Evolutionary conservation across 495 filamentous ascomycete species (phyloP).

Genomic region (Lentithecium fluviatile): DNA sequence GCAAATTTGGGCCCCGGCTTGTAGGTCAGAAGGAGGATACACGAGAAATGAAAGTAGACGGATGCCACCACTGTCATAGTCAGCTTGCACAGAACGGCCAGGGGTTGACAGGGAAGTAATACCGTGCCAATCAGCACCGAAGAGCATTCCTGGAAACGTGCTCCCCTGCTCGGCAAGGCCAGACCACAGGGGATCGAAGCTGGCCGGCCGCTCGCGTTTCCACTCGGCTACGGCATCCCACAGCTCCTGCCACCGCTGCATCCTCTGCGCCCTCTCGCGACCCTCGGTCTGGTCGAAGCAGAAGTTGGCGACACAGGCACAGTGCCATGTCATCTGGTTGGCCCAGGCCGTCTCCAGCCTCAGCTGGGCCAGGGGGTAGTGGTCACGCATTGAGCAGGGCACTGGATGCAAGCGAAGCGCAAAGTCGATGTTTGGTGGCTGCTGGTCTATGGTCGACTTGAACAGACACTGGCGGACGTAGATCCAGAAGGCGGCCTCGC

Average conservation of each 20-base stretch:
- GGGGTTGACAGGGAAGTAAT: neutral
- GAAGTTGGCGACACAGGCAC: constrained; percentile 12
- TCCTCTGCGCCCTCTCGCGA: neutral
- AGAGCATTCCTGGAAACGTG: constrained; percentile 5
- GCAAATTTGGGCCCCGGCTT: constrained; percentile 11
- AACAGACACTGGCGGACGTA: constrained; percentile 28
- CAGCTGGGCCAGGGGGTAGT: neutral
- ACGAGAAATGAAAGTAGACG: constrained; percentile 18
- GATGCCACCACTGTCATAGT: constrained; percentile 18
- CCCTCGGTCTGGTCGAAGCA: neutral
- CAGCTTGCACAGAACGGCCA: neutral
- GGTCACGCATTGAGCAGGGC: neutral
- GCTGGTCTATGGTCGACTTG: constrained; percentile 27
- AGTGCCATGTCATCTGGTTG: constrained; percentile 11
- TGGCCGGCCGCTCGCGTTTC: constrained; percentile 3
- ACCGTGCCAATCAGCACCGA: constrained; percentile 14
- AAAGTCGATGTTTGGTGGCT: constrained; percentile 22
- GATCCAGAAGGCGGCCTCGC: constrained; percentile 26
- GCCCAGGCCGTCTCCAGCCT: constrained; percentile 4
- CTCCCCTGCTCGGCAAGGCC: neutral
- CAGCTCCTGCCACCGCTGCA: constrained; percentile 1
- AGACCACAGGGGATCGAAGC: constrained; percentile 6
- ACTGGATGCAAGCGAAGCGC: neutral
- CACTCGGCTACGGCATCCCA: neutral
- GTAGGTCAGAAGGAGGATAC: constrained; percentile 19